Percentiles rank a stretch among this genome's conserved stretches.
These are phyloP conservation scores for Metahyphopichia silvanorum DNA, from an alignment of 805 yeast genomes.

Conservation along the genomic window DNA sequence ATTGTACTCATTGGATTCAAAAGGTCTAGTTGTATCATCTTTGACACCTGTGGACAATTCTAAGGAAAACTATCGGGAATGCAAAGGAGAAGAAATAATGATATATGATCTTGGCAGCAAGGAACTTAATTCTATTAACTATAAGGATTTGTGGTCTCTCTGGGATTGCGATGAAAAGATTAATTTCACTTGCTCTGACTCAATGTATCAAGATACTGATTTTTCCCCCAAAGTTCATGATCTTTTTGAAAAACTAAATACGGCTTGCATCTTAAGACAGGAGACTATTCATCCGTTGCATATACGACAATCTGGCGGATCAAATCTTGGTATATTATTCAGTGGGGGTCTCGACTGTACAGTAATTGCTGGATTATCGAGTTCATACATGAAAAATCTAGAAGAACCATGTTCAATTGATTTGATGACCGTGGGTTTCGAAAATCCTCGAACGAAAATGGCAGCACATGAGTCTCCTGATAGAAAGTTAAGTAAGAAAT, in stretches of 20 bases:
- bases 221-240: slow-evolving; percentile 1
- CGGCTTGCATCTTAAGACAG: slow-evolving; percentile 50
- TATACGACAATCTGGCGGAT: slow-evolving; percentile 18
- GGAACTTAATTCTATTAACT: slow-evolving; percentile 1
- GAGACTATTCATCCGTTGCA: slow-evolving; percentile 58
- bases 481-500: slow-evolving; percentile 64
- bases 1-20: slow-evolving; percentile 34
- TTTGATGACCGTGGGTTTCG: slow-evolving; percentile 88
- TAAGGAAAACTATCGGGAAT: slow-evolving; percentile 43
- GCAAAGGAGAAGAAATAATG: slow-evolving; percentile 51
- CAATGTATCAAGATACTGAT: neutral
- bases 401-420: slow-evolving; percentile 43
- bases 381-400: slow-evolving; percentile 17
- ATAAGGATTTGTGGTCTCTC: slow-evolving; percentile 2
- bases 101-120: slow-evolving; percentile 27
- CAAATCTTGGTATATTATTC: slow-evolving; percentile 61
- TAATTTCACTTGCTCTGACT: neutral
- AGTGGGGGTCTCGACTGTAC: slow-evolving; percentile 98
- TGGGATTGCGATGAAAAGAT: too few species aligned
- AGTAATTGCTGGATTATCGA: slow-evolving; percentile 56
- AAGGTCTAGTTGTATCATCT: slow-evolving; percentile 41
- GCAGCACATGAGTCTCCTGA: slow-evolving; percentile 77
- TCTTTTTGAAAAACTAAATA: slow-evolving; percentile 22
- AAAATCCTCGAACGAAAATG: slow-evolving; percentile 73
- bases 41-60: slow-evolving; percentile 13